Evolutionary conservation across 768 basidiomycete genomes (phyloP).

Genomic region (Tricholoma terreum): DNA sequence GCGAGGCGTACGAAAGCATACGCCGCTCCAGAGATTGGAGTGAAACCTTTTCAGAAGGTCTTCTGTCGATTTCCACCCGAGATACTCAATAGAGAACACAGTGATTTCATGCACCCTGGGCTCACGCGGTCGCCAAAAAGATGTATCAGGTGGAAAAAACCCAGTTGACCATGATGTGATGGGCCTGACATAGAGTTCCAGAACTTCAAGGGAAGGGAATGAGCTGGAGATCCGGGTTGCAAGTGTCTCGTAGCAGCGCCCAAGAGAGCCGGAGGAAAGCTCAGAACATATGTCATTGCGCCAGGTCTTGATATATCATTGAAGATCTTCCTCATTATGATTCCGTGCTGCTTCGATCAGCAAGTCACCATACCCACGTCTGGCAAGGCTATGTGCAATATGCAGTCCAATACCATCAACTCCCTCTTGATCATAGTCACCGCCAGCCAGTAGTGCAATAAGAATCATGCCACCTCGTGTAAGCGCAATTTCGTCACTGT

Average conservation of each 20-base stretch:
- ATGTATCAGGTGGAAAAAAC: too few species aligned
- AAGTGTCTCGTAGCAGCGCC: too few species aligned
- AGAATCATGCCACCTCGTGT: conserved; percentile 47
- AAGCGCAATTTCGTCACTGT: not conserved
- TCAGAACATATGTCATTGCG: too few species aligned
- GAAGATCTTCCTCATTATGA: too few species aligned
- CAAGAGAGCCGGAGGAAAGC: too few species aligned
- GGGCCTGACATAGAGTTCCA: too few species aligned
- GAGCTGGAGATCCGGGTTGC: too few species aligned
- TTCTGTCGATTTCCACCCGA: not conserved
- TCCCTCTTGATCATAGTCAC: conserved; percentile 62
- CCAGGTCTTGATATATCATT: too few species aligned
- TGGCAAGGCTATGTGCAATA: conserved; percentile 55
- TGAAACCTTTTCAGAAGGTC: not conserved
- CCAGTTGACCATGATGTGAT: too few species aligned
- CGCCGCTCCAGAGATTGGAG: not conserved
- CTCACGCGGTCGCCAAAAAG: too few species aligned
- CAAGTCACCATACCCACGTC: conserved; percentile 55
- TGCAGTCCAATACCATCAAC: conserved; percentile 46
- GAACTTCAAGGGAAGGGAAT: too few species aligned
- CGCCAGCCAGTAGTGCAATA: conserved; percentile 59
- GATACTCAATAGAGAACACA: not conserved
- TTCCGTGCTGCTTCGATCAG: conserved; percentile 23
- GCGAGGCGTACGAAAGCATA: not conserved
- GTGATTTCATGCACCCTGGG: too few species aligned